A percentile compares a stretch with the other conserved stretches of the same genome.
phyloP scores from a whole-genome alignment of 495 filamentous ascomycete species.

The Penicillium riverlandense region DNA sequence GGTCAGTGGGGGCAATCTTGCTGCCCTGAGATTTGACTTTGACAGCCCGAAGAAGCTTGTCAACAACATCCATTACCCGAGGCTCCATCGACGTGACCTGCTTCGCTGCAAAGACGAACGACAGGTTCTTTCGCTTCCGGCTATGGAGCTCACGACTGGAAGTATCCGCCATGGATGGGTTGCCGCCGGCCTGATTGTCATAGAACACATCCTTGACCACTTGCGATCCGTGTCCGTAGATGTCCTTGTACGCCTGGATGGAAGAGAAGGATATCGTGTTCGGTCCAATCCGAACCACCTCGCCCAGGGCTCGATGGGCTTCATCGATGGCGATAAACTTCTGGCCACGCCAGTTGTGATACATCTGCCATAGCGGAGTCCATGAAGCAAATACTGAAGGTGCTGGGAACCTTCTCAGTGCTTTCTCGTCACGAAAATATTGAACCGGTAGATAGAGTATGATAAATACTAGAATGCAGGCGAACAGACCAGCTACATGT shows the following conservation, averaged over 20 bases:
- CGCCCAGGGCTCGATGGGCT: no score
- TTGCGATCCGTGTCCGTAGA: slow-evolving; percentile 47
- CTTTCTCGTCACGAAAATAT: no score
- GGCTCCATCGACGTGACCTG: slow-evolving; percentile 43
- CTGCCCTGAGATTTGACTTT: slow-evolving; percentile 1
- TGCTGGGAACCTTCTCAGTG: no score
- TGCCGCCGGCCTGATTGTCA: slow-evolving; percentile 27
- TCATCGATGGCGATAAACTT: no score
- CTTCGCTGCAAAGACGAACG: slow-evolving; percentile 39
- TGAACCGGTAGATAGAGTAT: no score
- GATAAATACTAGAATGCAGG: no score
- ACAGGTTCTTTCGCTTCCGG: slow-evolving; percentile 34
- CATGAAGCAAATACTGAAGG: no score
- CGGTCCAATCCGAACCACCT: background rate
- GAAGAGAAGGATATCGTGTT: slow-evolving; percentile 31
- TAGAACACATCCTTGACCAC: slow-evolving; percentile 45
- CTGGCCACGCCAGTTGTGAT: no score
- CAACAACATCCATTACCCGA: slow-evolving; percentile 39
- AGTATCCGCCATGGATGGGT: slow-evolving; percentile 36
- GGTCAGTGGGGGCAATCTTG: background rate
- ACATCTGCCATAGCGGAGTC: no score
- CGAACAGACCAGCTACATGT: no score
- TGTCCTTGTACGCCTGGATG: slow-evolving; percentile 39
- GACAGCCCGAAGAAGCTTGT: slow-evolving; percentile 18
- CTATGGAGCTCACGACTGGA: slow-evolving; percentile 30